Evolutionary conservation across 805 yeast species (phyloP), one percentile per base, ranked within the genome.

Genomic region (Sungouiozyma intestinalis): DNA sequence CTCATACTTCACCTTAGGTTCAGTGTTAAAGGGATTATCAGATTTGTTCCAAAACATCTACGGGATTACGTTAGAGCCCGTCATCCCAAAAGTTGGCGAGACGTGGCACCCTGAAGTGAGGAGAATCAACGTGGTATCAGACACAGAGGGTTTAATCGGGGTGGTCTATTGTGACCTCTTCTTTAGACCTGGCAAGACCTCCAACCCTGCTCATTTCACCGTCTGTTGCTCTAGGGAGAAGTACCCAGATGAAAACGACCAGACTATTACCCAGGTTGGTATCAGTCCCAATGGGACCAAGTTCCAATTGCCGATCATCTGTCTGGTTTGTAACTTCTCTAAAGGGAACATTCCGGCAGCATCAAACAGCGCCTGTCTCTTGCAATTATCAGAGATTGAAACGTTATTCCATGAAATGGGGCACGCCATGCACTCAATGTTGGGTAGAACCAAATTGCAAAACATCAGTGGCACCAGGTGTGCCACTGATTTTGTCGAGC

Each of bases 341-440:
- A 67, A 65, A 31, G 55, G 63, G 15, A 59, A 63, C 2, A 69
- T 63, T 24, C 52, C 56, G n/a, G 29, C 6, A 24, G 48, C 52
- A 4, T 54, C 55, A 4, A 53, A 61, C 9, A 60, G 63, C 8
- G 73, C 76, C 17, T 79, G 88, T 24, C 65, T 84, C 16, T 63
- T 90, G 33, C 69, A 80, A 11, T 68, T 85, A 44, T 74, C 72
- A 44, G 97, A 92, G 54, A 87, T 90, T 16, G 95, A 90, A 53
- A 92, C 98, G 0, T 66, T 92, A 16, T 92, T 92, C 66, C 98
- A 92, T 63, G 98, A 92, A 63, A 87, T 92, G 95, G 98, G 98
- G 1, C 98, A 92, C 62, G 97, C 97, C 1, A 83, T 92, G 76
- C 98, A 92, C 60, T 85, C 97, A 2, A 90, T 92, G 95, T 65